Conservation (phyloP, 306 rosid genomes). For the Astragalus membranaceus region DNA sequence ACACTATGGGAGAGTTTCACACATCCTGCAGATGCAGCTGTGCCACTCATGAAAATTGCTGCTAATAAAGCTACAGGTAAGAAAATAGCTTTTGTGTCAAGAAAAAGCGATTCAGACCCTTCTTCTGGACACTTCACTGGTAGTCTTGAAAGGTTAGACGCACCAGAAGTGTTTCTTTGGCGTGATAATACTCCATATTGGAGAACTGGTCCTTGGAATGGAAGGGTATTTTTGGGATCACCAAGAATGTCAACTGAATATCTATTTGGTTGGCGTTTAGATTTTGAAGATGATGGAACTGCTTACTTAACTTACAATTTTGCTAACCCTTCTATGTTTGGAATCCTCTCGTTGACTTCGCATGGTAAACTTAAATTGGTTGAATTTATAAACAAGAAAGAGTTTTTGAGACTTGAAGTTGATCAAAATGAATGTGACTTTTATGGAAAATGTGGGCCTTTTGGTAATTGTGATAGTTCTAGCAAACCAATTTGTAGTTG, state of each 20-base stretch:
- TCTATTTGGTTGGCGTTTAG: conserved; percentile 15
- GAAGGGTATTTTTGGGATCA: conserved; percentile 28
- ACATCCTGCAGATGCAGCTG: conserved; percentile 16
- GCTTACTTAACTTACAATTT: not conserved
- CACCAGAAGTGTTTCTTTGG: conserved; percentile 26
- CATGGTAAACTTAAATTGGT: conserved; percentile 13
- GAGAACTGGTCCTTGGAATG: conserved; percentile 51
- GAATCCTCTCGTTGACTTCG: not conserved
- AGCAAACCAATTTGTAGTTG: conserved; percentile 30
- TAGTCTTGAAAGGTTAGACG: not conserved
- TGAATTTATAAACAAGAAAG: not conserved
- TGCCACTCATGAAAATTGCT: conserved; percentile 8
- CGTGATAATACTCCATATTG: conserved; percentile 7
- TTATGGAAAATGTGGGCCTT: conserved; percentile 26
- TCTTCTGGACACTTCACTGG: conserved; percentile 9
- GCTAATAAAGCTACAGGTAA: conserved; percentile 1
- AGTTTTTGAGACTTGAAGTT: not conserved
- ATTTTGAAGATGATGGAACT: not conserved
- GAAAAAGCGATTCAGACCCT: conserved; percentile 25
- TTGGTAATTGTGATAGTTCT: conserved; percentile 20
- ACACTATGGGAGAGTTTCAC: conserved; percentile 24
- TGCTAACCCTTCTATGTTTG: not conserved
- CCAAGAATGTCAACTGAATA: conserved; percentile 29
- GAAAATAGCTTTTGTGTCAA: conserved; percentile 11
- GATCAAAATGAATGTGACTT: conserved; percentile 20